These are phyloP conservation scores for Rickenella mellea DNA, from an alignment of 768 basidiomycete species.

Conservation along the genomic window DNA sequence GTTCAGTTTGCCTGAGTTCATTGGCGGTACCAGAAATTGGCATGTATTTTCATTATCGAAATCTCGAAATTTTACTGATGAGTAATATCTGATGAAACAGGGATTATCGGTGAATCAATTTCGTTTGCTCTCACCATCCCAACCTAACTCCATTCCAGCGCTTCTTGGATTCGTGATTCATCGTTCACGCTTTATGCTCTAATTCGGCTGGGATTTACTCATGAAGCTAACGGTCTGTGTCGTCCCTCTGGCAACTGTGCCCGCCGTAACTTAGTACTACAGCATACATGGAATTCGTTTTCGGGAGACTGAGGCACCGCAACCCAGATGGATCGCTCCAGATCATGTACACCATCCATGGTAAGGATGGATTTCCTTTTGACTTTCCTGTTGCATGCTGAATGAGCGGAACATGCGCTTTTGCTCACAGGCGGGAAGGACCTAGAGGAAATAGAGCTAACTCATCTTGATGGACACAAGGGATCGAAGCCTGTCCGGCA, in stretches of 20 bases:
- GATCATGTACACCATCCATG: conserved; percentile 96
- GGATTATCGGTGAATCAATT: conserved; percentile 52
- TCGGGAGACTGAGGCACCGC: conserved; percentile 69
- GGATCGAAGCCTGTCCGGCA: conserved; percentile 73
- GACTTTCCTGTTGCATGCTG: not conserved
- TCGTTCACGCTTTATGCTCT: conserved; percentile 94
- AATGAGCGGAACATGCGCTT: not conserved
- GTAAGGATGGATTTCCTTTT: conserved; percentile 21
- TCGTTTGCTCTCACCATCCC: not conserved
- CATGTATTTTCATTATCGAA: conserved; percentile 5
- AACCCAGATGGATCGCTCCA: conserved; percentile 89
- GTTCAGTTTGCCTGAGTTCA: conserved; percentile 86
- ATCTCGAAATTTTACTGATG: not conserved
- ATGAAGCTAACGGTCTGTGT: conserved; percentile 75
- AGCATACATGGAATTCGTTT: conserved; percentile 91
- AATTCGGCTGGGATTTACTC: conserved; percentile 87
- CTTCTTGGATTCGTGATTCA: conserved; percentile 91
- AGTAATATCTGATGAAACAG: conserved; percentile 18
- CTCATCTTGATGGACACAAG: conserved; percentile 83
- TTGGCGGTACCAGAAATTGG: conserved; percentile 89
- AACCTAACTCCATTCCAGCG: conserved; percentile 27
- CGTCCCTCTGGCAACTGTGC: not conserved
- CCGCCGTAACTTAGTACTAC: conserved; percentile 1
- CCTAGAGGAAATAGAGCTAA: conserved; percentile 74
- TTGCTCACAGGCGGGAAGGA: conserved; percentile 64